A percentile compares a stretch with the other conserved stretches of the same genome.
Evolutionary conservation across 345 rosid species (phyloP).

Genomic region (Eucalyptus polyanthemos): DNA sequence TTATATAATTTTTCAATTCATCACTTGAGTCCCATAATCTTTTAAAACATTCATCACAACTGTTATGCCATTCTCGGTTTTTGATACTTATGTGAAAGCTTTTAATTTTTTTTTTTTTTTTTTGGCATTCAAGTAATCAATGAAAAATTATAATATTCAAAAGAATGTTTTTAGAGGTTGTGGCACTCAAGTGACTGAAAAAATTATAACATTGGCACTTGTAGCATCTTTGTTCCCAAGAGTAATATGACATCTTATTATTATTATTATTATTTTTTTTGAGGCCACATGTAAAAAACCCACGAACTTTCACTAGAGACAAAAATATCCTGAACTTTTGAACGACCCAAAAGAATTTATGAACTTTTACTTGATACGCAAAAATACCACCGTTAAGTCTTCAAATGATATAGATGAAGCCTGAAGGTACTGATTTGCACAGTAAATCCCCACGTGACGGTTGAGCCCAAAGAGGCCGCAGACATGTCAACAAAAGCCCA

Average conservation of each 20-base stretch:
- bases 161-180: accelerated
- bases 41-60: neutral
- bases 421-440: neutral
- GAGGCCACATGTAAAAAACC: neutral
- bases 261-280: neutral
- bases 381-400: neutral
- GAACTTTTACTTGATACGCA: neutral
- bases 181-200: no score
- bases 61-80: neutral
- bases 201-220: neutral
- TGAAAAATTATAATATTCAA: no score
- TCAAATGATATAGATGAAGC: neutral
- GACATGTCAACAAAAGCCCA: neutral
- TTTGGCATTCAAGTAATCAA: neutral
- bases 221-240: neutral
- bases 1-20: no score
- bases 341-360: neutral
- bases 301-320: neutral
- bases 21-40: neutral
- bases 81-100: accelerated
- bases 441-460: neutral
- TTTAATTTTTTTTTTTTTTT: no score
- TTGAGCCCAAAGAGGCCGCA: neutral
- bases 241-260: neutral
- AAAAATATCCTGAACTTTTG: neutral